These are phyloP conservation scores for Annona cherimola DNA, from an alignment of 164 flowering plant genomes.

Conservation along the genomic window DNA sequence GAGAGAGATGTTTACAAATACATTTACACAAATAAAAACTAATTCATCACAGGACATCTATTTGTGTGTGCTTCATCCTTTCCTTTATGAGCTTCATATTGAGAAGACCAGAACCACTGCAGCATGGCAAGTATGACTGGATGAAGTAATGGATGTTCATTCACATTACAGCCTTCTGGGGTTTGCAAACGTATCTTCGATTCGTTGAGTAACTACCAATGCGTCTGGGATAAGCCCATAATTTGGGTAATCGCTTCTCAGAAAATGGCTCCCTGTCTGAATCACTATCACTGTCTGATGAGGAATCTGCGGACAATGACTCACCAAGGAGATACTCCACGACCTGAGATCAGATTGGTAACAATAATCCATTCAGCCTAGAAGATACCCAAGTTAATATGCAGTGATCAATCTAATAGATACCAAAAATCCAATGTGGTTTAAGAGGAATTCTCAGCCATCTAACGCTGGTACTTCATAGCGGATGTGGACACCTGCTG, in stretches of 20 bases:
- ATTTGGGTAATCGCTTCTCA: constrained; percentile 15
- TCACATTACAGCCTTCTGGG: background rate
- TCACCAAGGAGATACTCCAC: constrained; percentile 45
- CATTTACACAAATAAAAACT: too few species aligned
- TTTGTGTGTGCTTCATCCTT: too few species aligned
- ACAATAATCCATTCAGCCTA: background rate
- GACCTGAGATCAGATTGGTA: constrained; percentile 35
- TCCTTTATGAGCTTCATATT: too few species aligned
- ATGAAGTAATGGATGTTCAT: background rate
- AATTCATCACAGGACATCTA: too few species aligned
- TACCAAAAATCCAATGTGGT: background rate
- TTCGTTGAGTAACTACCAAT: constrained; percentile 17
- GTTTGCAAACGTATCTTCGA: constrained; percentile 9
- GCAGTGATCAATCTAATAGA: too few species aligned
- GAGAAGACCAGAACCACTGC: too few species aligned
- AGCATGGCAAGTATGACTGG: too few species aligned
- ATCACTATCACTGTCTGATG: constrained; percentile 69
- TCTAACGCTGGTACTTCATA: too few species aligned
- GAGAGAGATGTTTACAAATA: too few species aligned
- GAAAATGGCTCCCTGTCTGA: constrained; percentile 30
- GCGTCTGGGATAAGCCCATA: constrained; percentile 44
- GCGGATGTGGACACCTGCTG: too few species aligned
- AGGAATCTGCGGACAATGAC: constrained; percentile 12
- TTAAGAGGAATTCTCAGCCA: background rate
- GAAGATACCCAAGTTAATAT: too few species aligned